A percentile compares a stretch with the other conserved stretches of the same genome.
These are phyloP conservation scores for Kazachstania sp. DNA, from an alignment of 1,139 yeast genomes.

Conservation along the genomic window DNA sequence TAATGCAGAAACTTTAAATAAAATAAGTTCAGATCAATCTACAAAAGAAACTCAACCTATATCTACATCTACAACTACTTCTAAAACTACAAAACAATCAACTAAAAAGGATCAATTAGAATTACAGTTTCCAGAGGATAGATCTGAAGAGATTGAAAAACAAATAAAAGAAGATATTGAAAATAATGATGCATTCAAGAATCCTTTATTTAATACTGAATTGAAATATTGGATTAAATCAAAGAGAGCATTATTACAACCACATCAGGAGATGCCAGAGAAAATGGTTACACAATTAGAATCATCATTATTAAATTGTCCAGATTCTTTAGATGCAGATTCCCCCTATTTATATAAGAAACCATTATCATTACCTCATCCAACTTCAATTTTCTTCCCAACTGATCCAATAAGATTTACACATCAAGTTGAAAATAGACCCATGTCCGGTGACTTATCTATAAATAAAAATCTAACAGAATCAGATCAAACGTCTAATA, in stretches of 20 bases:
- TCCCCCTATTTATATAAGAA: constrained; percentile 77
- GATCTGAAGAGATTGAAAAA: constrained; percentile 23
- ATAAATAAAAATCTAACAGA: neutral
- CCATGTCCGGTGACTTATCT: constrained; percentile 14
- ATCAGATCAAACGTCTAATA: neutral
- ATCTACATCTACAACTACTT: neutral
- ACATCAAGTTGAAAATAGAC: constrained; percentile 26
- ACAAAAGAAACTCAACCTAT: neutral
- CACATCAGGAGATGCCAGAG: constrained; percentile 27
- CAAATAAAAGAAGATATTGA: constrained; percentile 21
- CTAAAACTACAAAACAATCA: neutral
- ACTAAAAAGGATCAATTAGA: neutral
- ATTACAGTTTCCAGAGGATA: constrained; percentile 21
- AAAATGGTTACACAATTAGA: constrained; percentile 41
- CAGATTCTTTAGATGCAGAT: constrained; percentile 88
- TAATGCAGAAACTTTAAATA: neutral
- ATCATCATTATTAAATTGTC: constrained; percentile 74
- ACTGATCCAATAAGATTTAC: constrained; percentile 55
- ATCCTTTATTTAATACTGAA: constrained; percentile 27
- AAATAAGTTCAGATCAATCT: neutral
- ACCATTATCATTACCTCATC: constrained; percentile 61
- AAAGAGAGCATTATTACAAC: constrained; percentile 26
- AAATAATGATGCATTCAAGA: constrained; percentile 23
- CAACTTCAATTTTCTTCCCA: constrained; percentile 87
- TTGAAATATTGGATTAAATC: constrained; percentile 27